Conservation (phyloP, 805 yeast species). For the Millerozyma acaciae region DNA sequence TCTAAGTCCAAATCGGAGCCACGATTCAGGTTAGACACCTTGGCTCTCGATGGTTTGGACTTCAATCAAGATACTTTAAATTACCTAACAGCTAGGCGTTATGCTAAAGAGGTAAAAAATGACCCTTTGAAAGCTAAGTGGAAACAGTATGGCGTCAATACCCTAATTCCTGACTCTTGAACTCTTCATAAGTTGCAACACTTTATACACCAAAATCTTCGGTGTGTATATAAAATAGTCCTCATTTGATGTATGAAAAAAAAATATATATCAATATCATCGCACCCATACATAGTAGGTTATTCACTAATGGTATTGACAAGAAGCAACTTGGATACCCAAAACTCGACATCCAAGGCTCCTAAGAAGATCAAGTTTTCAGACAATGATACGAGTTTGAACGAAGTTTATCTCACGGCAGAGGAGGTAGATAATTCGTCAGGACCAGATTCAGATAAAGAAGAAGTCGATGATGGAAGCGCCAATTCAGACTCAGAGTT, state of each 20-base stretch:
- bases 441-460: neutral
- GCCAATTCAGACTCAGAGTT: constrained; percentile 12
- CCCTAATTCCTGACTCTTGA: constrained; percentile 12
- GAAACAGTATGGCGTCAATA: constrained; percentile 34
- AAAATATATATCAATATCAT: constrained; percentile 1
- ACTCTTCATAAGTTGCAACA: constrained; percentile 1
- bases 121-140: constrained; percentile 27
- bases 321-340: constrained; percentile 20
- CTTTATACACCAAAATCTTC: constrained; percentile 2
- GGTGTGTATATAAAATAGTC: constrained; percentile 4
- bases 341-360: constrained; percentile 2
- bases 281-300: neutral
- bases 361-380: constrained; percentile 30
- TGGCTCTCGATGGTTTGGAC: constrained; percentile 32
- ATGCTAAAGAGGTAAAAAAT: constrained; percentile 16
- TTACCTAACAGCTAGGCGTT: constrained; percentile 14
- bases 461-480: constrained; percentile 6
- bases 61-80: constrained; percentile 26
- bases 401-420: constrained; percentile 15
- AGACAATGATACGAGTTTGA: constrained; percentile 23
- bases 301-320: constrained; percentile 25
- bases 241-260: too few relatives aligned
- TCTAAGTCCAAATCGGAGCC: constrained; percentile 3
- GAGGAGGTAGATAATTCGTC: constrained; percentile 8
- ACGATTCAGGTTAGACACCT: constrained; percentile 14